Conservation (phyloP, 2,329 filamentous ascomycete species). For the Colletotrichum falcatum region DNA sequence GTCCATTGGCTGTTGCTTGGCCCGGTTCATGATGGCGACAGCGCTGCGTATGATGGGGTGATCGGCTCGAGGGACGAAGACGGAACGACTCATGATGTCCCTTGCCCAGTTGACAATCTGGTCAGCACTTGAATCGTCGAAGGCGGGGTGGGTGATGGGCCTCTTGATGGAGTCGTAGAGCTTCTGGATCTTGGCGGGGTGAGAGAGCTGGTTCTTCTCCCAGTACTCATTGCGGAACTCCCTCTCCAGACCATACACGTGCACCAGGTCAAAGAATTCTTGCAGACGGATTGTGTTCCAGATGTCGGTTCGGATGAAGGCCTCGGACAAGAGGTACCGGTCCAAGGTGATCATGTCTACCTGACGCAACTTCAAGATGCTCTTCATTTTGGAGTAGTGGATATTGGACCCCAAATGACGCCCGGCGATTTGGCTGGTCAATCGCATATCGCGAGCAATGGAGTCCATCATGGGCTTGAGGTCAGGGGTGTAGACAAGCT, state of each 20-base stretch:
- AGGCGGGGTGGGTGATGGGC: not conserved
- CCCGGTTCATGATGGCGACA: constrained; percentile 33
- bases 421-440: constrained; percentile 7
- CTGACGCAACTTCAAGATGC: constrained; percentile 17
- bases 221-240: constrained; percentile 28
- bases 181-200: constrained; percentile 4
- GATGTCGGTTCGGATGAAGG: constrained; percentile 27
- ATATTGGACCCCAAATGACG: constrained; percentile 9
- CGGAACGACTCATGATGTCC: constrained; percentile 28
- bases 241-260: constrained; percentile 14
- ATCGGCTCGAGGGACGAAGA: constrained; percentile 11
- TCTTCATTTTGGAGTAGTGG: constrained; percentile 10
- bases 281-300: constrained; percentile 2
- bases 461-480: constrained; percentile 1
- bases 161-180: not conserved
- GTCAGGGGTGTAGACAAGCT: constrained; percentile 20
- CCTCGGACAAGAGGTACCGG: constrained; percentile 26
- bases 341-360: constrained; percentile 5
- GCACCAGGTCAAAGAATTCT: constrained; percentile 30
- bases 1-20: not conserved
- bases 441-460: not conserved
- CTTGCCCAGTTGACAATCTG: not conserved
- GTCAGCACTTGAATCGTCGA: not conserved
- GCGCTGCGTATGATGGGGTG: constrained; percentile 33
- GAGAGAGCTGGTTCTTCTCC: constrained; percentile 20